phyloP scores from a whole-genome alignment of 345 rosid genomes.

The Linum lewisii region DNA sequence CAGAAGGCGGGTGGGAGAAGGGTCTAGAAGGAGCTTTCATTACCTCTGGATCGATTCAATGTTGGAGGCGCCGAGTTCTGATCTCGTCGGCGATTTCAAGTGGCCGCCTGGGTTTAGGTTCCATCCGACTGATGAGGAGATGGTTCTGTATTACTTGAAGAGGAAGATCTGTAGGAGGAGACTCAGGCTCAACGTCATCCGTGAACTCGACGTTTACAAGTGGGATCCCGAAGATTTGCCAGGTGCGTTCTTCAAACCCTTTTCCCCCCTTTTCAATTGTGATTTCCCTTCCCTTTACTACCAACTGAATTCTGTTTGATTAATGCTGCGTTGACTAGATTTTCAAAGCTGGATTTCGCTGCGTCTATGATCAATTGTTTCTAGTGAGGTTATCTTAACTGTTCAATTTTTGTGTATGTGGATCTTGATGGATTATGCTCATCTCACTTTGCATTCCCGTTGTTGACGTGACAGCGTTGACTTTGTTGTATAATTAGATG shows the following conservation, averaged over 20 bases:
- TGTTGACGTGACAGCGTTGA: slow-evolving; percentile 5
- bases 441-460: too few species aligned
- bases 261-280: not conserved
- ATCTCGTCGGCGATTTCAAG: slow-evolving; percentile 4
- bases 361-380: too few species aligned
- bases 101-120: slow-evolving; percentile 94
- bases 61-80: slow-evolving; percentile 19
- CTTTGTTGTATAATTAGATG: slow-evolving; percentile 1
- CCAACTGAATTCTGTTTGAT: slow-evolving; percentile 1
- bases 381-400: too few species aligned
- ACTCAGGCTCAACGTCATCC: slow-evolving; percentile 45
- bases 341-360: not conserved
- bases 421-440: too few species aligned
- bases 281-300: not conserved
- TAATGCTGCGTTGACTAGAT: not conserved
- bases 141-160: slow-evolving; percentile 61
- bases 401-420: too few species aligned
- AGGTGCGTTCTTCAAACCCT: slow-evolving; percentile 26
- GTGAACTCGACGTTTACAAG: slow-evolving; percentile 78
- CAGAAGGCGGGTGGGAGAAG: too few species aligned
- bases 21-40: not conserved
- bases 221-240: slow-evolving; percentile 90
- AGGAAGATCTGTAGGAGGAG: slow-evolving; percentile 54
- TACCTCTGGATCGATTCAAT: not conserved
- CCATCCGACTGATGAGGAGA: slow-evolving; percentile 92